Evolutionary conservation across 192 early-diverging fungal genomes (phyloP), one percentile per base, ranked within the genome.

Genomic region (Linnemannia elongata): DNA sequence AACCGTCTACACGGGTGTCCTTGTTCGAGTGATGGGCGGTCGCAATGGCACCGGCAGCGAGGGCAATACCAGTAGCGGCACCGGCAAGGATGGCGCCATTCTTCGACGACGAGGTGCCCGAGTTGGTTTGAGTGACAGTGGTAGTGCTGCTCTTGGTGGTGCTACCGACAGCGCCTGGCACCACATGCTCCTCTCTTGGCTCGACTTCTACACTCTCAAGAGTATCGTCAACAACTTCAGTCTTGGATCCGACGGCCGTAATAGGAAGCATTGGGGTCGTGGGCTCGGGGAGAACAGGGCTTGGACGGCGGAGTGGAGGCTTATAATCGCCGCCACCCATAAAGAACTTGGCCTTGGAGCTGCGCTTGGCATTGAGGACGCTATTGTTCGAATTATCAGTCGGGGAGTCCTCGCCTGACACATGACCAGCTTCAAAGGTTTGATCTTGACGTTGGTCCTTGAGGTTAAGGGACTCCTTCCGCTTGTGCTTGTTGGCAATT

Each of bases 281-380:
- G 36, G 81, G 30, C 1, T 20, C 35, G 35, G 52, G 49, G 49
- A 52, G 49, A 6, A 27, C 45, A 63, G 78, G 69, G 75, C 75
- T 77, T 55, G 78, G 52, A 72, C 76, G 74, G 20, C 80, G 75
- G 8, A 60, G 12, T 42, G 79, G 84, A 2, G 39, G 20, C 13
- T 69, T 75, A 33, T 86, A 81, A 57, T 87, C 85, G 1, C 79
- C 76, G 5, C 79, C 79, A 36, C 85, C 66, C 76, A 81, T 75
- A 55, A 81, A 87, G 76, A 81, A 81, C 72, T 81, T 87, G 47
- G 79, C 75, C 47, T 36, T 81, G 17, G 85, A 87, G n/a, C 35
- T 74, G 35, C 72, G 73, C 60, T 86, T 86, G 27, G 69, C 72
- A 38, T 4, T 30, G 24, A 55, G 33, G n/a, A 52, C 27, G 13